Evolutionary conservation across 225 moss, liverwort and hornwort genomes (phyloP), one percentile per base, ranked within the genome.

Genomic region (Asterella californica): DNA sequence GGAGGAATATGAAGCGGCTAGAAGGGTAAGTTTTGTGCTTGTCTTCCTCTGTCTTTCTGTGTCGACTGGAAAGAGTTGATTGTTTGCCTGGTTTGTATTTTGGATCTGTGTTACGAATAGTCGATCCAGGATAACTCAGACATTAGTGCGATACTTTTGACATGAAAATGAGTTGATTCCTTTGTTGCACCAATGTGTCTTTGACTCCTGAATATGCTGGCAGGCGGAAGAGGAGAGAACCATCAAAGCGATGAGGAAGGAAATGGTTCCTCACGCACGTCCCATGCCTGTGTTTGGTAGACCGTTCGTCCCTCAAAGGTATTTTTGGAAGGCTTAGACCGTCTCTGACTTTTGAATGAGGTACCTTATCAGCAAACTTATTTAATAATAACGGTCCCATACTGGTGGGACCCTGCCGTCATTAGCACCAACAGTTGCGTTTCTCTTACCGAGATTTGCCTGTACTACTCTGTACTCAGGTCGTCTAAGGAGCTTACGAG

Each of bases 1-100:
- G 50, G 99, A 99, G 72, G 99, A 95, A 79, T 95, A 91, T 68
- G 99, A 99, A 84, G 91, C 95, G 76, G 93, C 88, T 7, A 87
- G 90, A 82, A 95, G 91, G 91, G 94, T 93, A 81, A 34, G 38
- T 55, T 49, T 18, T 7, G 19, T 18, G 42, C 47, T n/a, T 12
- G 25, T 27, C 27, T 64, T 50, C 5, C 0, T 72, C 4, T 14
- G 24, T 27, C 21, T 21, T 70, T 10, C 10, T 21, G 21, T 70
- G 24, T 18, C 4, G 19, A 24, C 42, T 42, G 0, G 70, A 38
- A 22, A 34, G 15, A 22, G 12, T 37, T 33, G 18, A 69, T 38
- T 69, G 18, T 22, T 15, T 36, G 34, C 68, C 15, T 36, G 12
- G 36, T 8, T 36, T 33, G 0, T 21, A 4, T 36, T 18, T 38